These are phyloP conservation scores for Trichoderma simmonsii DNA, from an alignment of 2,329 filamentous ascomycete genomes.

Conservation along the genomic window DNA sequence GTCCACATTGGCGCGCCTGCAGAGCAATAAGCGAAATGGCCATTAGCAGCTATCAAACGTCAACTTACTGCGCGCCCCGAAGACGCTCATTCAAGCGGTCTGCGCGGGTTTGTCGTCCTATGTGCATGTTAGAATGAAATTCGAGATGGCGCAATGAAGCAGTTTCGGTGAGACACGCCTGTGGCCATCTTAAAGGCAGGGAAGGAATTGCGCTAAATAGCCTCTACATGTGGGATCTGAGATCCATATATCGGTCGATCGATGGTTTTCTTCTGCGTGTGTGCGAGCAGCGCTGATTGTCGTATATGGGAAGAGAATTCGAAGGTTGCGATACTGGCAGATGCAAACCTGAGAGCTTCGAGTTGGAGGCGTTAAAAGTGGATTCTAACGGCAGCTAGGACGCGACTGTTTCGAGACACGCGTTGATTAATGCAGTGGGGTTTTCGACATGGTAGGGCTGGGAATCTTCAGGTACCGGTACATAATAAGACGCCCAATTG, in stretches of 20 bases:
- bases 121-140: background rate
- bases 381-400: conserved; percentile 1
- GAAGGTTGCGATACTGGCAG: background rate
- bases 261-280: background rate
- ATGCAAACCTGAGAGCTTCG: background rate
- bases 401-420: conserved; percentile 18
- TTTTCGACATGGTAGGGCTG: background rate
- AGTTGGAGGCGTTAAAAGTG: background rate
- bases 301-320: background rate
- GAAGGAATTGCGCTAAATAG: background rate
- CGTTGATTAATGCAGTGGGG: conserved; percentile 14
- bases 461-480: background rate
- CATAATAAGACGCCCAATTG: background rate
- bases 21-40: conserved; percentile 6
- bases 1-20: conserved; percentile 54
- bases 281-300: background rate
- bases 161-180: conserved; percentile 26
- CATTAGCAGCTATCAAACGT: background rate
- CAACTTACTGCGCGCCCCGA: conserved; percentile 59
- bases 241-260: background rate
- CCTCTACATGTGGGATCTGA: conserved; percentile 17
- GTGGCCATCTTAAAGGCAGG: conserved; percentile 33
- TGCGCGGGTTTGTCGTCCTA: conserved; percentile 50
- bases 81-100: conserved; percentile 64
- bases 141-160: background rate